phyloP scores from a whole-genome alignment of 2,329 filamentous ascomycete species.

The Cordyceps cateniannulata region DNA sequence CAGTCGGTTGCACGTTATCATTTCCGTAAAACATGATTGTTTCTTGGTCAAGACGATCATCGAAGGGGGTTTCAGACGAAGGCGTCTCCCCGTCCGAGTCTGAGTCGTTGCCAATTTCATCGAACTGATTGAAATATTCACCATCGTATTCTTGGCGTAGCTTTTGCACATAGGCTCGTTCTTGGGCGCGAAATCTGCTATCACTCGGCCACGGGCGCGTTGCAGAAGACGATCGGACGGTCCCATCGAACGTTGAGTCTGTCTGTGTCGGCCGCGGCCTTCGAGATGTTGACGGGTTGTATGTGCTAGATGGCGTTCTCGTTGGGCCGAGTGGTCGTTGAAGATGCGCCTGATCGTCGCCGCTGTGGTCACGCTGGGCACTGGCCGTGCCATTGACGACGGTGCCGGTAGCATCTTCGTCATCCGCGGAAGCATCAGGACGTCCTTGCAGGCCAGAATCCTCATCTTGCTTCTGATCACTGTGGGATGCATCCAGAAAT shows the following conservation, averaged over 20 bases:
- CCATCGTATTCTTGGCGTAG: constrained; percentile 64
- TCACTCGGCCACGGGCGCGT: constrained; percentile 42
- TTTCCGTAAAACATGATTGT: constrained; percentile 89
- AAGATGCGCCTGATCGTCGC: constrained; percentile 29
- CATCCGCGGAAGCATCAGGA: constrained; percentile 28
- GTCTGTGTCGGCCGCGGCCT: constrained; percentile 36
- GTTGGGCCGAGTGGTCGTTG: constrained; percentile 63
- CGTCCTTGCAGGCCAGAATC: constrained; percentile 39
- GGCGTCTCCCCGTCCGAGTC: constrained; percentile 90
- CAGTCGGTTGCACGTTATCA: constrained; percentile 79
- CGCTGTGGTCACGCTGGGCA: constrained; percentile 32
- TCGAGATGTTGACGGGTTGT: constrained; percentile 61
- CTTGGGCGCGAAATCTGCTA: constrained; percentile 52
- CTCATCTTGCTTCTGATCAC: constrained; percentile 43
- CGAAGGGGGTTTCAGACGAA: constrained; percentile 73
- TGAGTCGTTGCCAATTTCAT: constrained; percentile 61
- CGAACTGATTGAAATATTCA: constrained; percentile 69
- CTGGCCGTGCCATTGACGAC: constrained; percentile 33
- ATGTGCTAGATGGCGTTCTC: constrained; percentile 72
- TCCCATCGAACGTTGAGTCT: constrained; percentile 36
- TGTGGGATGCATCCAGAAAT: constrained; percentile 34
- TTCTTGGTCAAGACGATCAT: constrained; percentile 86
- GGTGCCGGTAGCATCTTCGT: constrained; percentile 22
- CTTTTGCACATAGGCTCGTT: constrained; percentile 90
- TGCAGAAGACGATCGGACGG: constrained; percentile 46